These are phyloP conservation scores for Ogataea henricii DNA, from an alignment of 805 yeast genomes.

Conservation along the genomic window DNA sequence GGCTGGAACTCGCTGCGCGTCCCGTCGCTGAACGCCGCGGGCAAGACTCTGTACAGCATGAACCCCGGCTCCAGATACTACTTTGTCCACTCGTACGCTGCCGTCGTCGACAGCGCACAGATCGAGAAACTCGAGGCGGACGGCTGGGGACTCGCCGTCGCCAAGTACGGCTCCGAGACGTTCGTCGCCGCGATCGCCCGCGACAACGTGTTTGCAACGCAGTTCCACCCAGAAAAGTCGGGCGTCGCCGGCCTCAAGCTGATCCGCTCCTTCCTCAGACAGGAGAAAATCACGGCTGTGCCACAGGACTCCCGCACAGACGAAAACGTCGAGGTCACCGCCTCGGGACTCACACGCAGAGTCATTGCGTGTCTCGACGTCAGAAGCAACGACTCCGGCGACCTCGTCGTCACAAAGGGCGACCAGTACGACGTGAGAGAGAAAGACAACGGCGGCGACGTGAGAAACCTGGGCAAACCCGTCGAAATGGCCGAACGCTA, in stretches of 20 bases:
- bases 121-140: constrained; percentile 33
- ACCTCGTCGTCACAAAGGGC: constrained; percentile 96
- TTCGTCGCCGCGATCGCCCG: constrained; percentile 82
- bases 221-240: constrained; percentile 98
- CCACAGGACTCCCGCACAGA: constrained; percentile 4
- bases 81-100: constrained; percentile 95
- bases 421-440: constrained; percentile 98
- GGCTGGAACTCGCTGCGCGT: constrained; percentile 75
- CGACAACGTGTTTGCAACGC: constrained; percentile 89
- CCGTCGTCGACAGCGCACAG: constrained; percentile 48
- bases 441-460: constrained; percentile 56
- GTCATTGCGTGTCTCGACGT: constrained; percentile 96
- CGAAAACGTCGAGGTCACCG: constrained; percentile 27
- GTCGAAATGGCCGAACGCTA: constrained; percentile 90
- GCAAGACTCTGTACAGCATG: constrained; percentile 56
- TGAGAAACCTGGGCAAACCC: constrained; percentile 94
- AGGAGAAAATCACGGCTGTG: constrained; percentile 35
- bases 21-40: constrained; percentile 19
- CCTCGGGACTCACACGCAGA: constrained; percentile 78
- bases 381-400: constrained; percentile 93
- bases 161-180: constrained; percentile 73
- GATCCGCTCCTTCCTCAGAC: constrained; percentile 68
- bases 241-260: constrained; percentile 87
- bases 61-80: constrained; percentile 74
- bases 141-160: constrained; percentile 71